Conservation (phyloP, 2,329 filamentous ascomycete genomes). For the Parasarocladium wereldwijsianum region DNA sequence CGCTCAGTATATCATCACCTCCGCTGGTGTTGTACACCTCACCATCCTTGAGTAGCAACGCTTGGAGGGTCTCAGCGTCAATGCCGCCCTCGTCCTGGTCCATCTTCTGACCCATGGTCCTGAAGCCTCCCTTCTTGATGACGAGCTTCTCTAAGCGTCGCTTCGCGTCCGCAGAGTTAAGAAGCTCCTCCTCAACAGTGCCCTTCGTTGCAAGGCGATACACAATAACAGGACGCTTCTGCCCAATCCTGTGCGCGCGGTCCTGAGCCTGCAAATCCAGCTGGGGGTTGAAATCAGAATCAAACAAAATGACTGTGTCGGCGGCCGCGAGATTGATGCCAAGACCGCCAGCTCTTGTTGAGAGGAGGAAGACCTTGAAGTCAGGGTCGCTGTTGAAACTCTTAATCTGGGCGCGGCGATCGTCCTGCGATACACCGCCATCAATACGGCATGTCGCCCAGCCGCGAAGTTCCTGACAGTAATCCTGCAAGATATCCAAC, state of each 20-base stretch:
- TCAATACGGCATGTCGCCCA: constrained; percentile 88
- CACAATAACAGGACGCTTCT: constrained; percentile 81
- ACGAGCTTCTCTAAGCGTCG: constrained; percentile 85
- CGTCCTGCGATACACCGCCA: constrained; percentile 64
- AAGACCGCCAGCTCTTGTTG: constrained; percentile 82
- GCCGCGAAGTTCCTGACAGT: constrained; percentile 57
- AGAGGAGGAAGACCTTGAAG: constrained; percentile 70
- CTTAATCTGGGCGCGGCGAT: constrained; percentile 55
- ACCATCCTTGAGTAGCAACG: constrained; percentile 58
- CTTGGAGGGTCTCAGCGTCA: constrained; percentile 45
- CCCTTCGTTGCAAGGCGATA: constrained; percentile 88
- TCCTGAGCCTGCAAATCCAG: constrained; percentile 96
- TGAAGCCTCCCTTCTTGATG: constrained; percentile 84
- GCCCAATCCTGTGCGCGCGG: constrained; percentile 85
- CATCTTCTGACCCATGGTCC: constrained; percentile 49
- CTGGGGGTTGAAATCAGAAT: constrained; percentile 86
- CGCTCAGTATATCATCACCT: constrained; percentile 53
- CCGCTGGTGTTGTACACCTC: constrained; percentile 43
- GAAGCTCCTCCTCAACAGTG: constrained; percentile 78
- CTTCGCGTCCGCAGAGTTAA: constrained; percentile 83
- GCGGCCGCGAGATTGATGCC: constrained; percentile 89
- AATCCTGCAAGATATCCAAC: constrained; percentile 79
- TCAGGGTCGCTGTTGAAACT: constrained; percentile 53
- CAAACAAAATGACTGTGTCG: constrained; percentile 86
- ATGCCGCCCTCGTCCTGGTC: constrained; percentile 22